Base-by-base conservation (phyloP, 2,329 filamentous ascomycete genomes). In the Ophiostoma piceae region DNA sequence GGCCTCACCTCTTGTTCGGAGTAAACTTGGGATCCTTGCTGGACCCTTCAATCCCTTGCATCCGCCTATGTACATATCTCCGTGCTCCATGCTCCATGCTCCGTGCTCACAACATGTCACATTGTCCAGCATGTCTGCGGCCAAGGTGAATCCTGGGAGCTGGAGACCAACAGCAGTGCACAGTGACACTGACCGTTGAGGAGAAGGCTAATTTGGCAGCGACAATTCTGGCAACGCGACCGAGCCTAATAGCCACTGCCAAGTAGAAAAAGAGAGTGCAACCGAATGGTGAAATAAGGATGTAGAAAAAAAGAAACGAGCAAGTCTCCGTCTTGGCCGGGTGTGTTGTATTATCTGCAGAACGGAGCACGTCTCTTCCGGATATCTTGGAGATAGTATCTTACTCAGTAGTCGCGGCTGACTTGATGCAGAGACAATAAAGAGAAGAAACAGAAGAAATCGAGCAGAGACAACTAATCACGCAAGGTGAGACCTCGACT, bases 1-100 rank as follows among this genome's bases (percentile, higher is more conserved):
- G 26, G 22, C 57, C 57, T 62, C 57, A 62, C 57, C 57, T 62
- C 57, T 62, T 32, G 8, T 62, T 62, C 57, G 57, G 57, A 62
- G 57, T 32, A 62, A 62, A 35, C 26, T 62, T 62, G 57, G 57
- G 14, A 62, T 62, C 57, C 57, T 32, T 19, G 32, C 29, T 64
- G 8, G 14, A 64, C n/a, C 60, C 29, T 64, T 64, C 3, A 64
- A 64, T 37, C 60, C 22, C 26, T 62, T 37, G 62, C 62, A 37
- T 65, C 62, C 8, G 32, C 9, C 29, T 41, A 65, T 41, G 51
- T 57, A 57, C n/a, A 57, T 57, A 57, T 62, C 57, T 62, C 57
- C 57, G 57, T 32, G 57, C 65, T 69, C 64, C 41, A 43, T 69
- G 67, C 65, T 66, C 43, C 65, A 43, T 69, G 67, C 65, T 66